Base-by-base conservation (phyloP, 2,329 filamentous ascomycete genomes). In the Fusarium transvaalense region DNA sequence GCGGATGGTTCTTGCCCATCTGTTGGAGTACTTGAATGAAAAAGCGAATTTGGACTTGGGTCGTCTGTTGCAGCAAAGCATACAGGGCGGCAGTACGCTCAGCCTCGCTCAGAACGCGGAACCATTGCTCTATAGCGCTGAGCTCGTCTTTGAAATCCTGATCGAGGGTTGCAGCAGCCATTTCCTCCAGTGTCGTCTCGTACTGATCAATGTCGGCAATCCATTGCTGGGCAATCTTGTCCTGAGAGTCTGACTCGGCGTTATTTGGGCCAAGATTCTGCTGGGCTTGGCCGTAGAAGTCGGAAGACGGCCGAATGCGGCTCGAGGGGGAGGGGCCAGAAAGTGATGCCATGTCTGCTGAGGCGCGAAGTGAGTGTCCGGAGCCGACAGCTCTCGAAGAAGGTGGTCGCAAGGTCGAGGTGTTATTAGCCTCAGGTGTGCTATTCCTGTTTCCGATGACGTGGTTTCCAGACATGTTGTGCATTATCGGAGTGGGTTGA, bases 141-240 rank as follows among this genome's bases (percentile, higher is more conserved):
- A 99, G 88, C 81, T 99, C 96, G 81, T 98, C 96, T 83, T 99
- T 99, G 85, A 99, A 99, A 78, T 99, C 96, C 83, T 99, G 96
- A 78, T 99, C 96, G 56, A 98, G 85, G n/a, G 96, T 98, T 29
- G 96, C 96, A 32, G 95, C 94, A 42, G 96, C 96, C 96, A 99
- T 99, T 79, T 99, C 96, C 81, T 98, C 96, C 76, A 99, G 82
- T 2, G 96, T 99, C n/a, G 91, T 97, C 84, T 99, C 96, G 76
- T 97, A 97, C 80, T 98, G 95, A 78, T 99, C 96, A 73, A 99
- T 98, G 76, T 99, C 96, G 57, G 95, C 94, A 75, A 99, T 95
- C 96, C 96, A 99, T 81, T 99, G 94, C 83, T 97, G 94, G 51
- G 95, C 94, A 69, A 95, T 92, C 81, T 94, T 95, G 79, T 98